These are phyloP conservation scores for Globisporangium mamillatum DNA, from an alignment of 352 stramenopile genomes.

Conservation along the genomic window DNA sequence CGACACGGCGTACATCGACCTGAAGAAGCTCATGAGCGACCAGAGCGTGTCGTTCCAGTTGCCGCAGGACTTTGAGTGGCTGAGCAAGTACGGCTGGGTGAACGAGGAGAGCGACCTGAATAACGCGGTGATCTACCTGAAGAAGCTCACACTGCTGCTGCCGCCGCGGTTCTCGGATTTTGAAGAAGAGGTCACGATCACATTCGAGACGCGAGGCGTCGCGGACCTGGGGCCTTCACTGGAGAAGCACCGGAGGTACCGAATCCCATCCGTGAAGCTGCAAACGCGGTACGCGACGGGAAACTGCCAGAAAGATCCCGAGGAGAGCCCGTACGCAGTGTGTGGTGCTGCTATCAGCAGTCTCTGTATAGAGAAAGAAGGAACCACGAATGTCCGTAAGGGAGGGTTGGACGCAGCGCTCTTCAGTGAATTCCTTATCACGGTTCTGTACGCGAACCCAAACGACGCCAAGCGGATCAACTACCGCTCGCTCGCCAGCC, in stretches of 20 bases:
- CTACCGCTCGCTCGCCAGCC: background rate
- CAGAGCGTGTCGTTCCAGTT: background rate
- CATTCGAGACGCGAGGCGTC: background rate
- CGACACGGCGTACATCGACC: slow-evolving; percentile 1
- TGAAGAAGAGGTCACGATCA: background rate
- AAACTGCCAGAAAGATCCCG: background rate
- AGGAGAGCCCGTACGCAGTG: background rate
- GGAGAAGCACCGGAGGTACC: background rate
- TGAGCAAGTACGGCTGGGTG: slow-evolving; percentile 7
- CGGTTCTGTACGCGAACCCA: background rate
- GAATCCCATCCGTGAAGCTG: background rate
- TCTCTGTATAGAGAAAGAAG: slow-evolving; percentile 1
- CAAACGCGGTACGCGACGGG: slow-evolving; percentile 1
- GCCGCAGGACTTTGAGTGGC: slow-evolving; percentile 2
- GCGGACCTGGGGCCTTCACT: background rate
- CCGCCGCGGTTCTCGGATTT: slow-evolving; percentile 4
- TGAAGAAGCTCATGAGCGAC: slow-evolving; percentile 1
- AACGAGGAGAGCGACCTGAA: slow-evolving; percentile 3
- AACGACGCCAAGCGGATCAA: background rate
- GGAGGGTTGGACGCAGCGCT: background rate
- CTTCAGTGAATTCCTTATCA: background rate
- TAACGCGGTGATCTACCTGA: background rate
- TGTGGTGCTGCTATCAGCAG: background rate
- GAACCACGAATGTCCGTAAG: background rate
- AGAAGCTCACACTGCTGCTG: slow-evolving; percentile 1